phyloP scores from a whole-genome alignment of 257 asterid genomes.

The Marsdenia floribunda region DNA sequence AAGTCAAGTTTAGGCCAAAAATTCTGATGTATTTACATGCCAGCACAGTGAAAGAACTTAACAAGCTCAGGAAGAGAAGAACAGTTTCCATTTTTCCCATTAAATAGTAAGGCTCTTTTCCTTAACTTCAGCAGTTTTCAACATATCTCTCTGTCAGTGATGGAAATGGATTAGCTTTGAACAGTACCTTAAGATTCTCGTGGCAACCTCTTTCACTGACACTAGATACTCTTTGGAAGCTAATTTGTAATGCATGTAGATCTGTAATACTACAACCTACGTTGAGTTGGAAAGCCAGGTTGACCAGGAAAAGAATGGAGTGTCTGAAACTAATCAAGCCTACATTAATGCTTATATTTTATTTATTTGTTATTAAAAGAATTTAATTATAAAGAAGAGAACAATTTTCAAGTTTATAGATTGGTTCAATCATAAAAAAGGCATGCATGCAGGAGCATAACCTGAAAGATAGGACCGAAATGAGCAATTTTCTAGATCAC shows the following conservation, averaged over 20 bases:
- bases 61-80: background rate
- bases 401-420: background rate
- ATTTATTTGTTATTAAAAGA: too few species aligned
- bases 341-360: background rate
- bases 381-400: background rate
- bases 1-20: background rate
- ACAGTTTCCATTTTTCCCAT: background rate
- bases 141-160: background rate
- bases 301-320: background rate
- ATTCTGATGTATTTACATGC: background rate
- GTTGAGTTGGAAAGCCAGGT: background rate
- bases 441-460: slow-evolving; percentile 21
- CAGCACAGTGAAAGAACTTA: background rate
- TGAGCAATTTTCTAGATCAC: slow-evolving; percentile 67
- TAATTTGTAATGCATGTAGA: background rate
- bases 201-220: background rate
- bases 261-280: background rate
- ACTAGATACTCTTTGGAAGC: background rate
- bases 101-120: background rate
- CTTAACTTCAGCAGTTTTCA: background rate
- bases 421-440: background rate
- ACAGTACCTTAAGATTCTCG: background rate
- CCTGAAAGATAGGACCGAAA: slow-evolving; percentile 64
- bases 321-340: background rate
- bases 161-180: background rate